These are phyloP conservation scores for Eurotiales sp. DNA, from an alignment of 2,329 filamentous ascomycete species.

Conservation along the genomic window DNA sequence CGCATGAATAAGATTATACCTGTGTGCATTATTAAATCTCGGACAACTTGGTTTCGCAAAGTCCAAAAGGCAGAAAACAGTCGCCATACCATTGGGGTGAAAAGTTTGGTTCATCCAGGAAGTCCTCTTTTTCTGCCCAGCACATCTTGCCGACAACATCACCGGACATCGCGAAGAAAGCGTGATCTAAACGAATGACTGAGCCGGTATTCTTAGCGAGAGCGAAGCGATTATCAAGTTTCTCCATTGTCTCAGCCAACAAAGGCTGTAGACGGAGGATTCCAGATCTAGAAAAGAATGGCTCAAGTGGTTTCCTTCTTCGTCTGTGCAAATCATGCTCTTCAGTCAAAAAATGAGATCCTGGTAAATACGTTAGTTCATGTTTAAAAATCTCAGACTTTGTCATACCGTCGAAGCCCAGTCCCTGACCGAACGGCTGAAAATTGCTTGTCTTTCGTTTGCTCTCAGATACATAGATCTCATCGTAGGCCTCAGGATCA, in stretches of 20 bases:
- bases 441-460: conserved; percentile 17
- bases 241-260: conserved; percentile 13
- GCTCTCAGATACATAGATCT: conserved; percentile 17
- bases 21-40: not conserved
- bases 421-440: conserved; percentile 13
- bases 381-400: too few species aligned
- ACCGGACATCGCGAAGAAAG: conserved; percentile 23
- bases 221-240: conserved; percentile 11
- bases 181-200: conserved; percentile 23
- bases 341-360: conserved; percentile 17
- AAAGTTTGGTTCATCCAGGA: conserved; percentile 18
- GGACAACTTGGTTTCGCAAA: not conserved
- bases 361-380: not conserved
- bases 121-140: conserved; percentile 13
- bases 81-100: conserved; percentile 16
- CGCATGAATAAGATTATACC: conserved; percentile 12
- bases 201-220: conserved; percentile 15
- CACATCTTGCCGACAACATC: conserved; percentile 26
- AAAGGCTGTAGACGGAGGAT: conserved; percentile 11
- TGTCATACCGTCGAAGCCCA: conserved; percentile 16
- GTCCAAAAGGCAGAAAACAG: too few species aligned
- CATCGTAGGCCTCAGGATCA: conserved; percentile 17
- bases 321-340: conserved; percentile 23
- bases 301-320: conserved; percentile 20
- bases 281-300: conserved; percentile 19